Evolutionary conservation across 768 basidiomycete genomes (phyloP).

Genomic region (Boletus fagicola): DNA sequence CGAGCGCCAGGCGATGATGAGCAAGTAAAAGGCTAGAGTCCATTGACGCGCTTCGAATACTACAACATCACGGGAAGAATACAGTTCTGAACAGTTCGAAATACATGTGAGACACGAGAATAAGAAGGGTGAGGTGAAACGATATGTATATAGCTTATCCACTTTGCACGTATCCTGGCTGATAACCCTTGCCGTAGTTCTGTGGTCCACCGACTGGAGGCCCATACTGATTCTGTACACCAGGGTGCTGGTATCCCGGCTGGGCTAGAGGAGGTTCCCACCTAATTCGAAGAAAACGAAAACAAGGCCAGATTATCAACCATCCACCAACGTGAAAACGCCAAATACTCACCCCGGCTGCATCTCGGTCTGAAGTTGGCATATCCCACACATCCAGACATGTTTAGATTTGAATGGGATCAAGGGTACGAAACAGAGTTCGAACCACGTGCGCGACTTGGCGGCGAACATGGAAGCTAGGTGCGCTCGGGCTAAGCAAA

Average conservation of each 20-base stretch:
- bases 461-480: slow-evolving; percentile 59
- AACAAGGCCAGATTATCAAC: background rate
- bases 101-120: slow-evolving; percentile 2
- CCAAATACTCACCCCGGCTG: slow-evolving; percentile 45
- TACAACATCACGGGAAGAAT: background rate
- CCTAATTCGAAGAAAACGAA: slow-evolving; percentile 12
- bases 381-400: slow-evolving; percentile 71
- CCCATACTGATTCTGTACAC: slow-evolving; percentile 13
- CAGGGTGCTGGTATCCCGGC: slow-evolving; percentile 40
- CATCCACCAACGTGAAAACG: background rate
- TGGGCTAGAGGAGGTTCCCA: slow-evolving; percentile 38
- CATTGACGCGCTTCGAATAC: background rate
- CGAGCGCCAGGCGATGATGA: slow-evolving; percentile 5
- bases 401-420: slow-evolving; percentile 60
- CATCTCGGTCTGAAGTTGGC: slow-evolving; percentile 58
- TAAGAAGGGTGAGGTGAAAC: background rate
- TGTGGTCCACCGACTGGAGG: slow-evolving; percentile 5
- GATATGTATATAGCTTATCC: slow-evolving; percentile 10
- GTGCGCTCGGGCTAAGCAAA: background rate
- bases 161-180: slow-evolving; percentile 27
- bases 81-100: background rate
- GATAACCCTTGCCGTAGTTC: slow-evolving; percentile 23
- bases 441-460: slow-evolving; percentile 71
- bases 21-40: background rate
- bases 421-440: slow-evolving; percentile 71